Evolutionary conservation across 768 basidiomycete genomes (phyloP), one percentile per base, ranked within the genome.

Genomic region (Rickenella mellea): DNA sequence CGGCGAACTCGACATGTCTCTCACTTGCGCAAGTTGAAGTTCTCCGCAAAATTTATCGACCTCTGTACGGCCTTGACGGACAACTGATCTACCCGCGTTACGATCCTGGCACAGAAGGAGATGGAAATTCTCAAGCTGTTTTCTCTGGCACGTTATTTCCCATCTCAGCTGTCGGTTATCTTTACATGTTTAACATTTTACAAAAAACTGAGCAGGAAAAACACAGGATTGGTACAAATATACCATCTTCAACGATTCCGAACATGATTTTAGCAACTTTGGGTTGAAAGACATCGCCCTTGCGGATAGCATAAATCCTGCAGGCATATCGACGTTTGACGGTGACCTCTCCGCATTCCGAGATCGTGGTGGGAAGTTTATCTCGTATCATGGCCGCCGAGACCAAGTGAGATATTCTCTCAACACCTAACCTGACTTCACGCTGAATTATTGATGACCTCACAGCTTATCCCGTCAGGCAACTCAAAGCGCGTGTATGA

Each of bases 381-480:
- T 53, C 15, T 43, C 50, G 27, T 53, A 48, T 27, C 49, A 44
- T 28, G 50, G 52, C n/a, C 25, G 46, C 19, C 46, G 24, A 25
- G 47, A 47, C 11, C 19, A 36, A 19, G 33, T 36, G 15, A 7
- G 33, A 19, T 2, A n/a, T n/a, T n/a, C n/a, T n/a, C n/a, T n/a
- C n/a, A n/a, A n/a, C n/a, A n/a, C n/a, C n/a, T n/a, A n/a, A n/a
- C n/a, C n/a, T n/a, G n/a, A n/a, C n/a, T n/a, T n/a, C n/a, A n/a
- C n/a, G n/a, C n/a, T n/a, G n/a, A n/a, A n/a, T n/a, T n/a, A n/a
- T n/a, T n/a, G n/a, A n/a, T 10, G 15, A 11, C 48, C 1, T 52
- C 52, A 31, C 51, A 62, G 48, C 49, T 59, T 28, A 62, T 62
- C 48, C 50, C 55, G 12, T 52, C 58, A 0, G 55, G 52, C 10